A percentile compares a stretch with the other conserved stretches of the same genome.
Evolutionary conservation across 176 grass and related monocot species (phyloP).

Genomic region (Ensete ventricosum): DNA sequence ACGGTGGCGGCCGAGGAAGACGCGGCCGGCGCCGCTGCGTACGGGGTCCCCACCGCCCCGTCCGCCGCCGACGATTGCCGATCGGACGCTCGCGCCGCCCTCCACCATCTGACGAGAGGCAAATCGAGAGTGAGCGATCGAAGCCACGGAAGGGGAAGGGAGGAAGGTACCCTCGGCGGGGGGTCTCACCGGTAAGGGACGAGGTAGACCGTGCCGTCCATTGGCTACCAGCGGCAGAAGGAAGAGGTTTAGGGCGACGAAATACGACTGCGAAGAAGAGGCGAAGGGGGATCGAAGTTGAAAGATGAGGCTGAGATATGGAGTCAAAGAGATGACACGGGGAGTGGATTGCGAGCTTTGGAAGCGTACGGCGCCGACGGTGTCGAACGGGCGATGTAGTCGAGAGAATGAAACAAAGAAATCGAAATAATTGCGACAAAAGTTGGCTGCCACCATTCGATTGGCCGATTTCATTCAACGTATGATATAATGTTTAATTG

Average conservation of each 20-base stretch:
- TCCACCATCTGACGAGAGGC: constrained; percentile 52
- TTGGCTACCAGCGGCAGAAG: neutral
- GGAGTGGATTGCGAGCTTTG: too few relatives aligned
- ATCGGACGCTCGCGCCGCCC: constrained; percentile 24
- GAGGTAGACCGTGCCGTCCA: constrained; percentile 61
- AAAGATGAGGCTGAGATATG: neutral
- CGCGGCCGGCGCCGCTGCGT: constrained; percentile 12
- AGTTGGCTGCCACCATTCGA: too few relatives aligned
- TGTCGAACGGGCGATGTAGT: too few relatives aligned
- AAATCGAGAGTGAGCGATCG: neutral
- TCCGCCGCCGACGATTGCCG: constrained; percentile 22
- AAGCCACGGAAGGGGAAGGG: neutral
- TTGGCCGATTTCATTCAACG: too few relatives aligned
- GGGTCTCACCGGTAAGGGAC: constrained; percentile 42
- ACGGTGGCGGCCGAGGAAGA: constrained; percentile 24
- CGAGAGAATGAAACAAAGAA: too few relatives aligned
- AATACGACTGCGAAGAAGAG: neutral
- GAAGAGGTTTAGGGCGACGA: neutral
- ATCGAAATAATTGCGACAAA: too few relatives aligned
- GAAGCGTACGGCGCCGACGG: too few relatives aligned
- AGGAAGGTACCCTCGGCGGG: neutral
- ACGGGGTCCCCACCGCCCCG: constrained; percentile 38
- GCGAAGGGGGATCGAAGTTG: neutral
- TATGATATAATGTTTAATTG: too few relatives aligned
- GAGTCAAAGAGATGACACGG: too few relatives aligned